Evolutionary conservation across 2,329 filamentous ascomycete species (phyloP), one percentile per base, ranked within the genome.

Genomic region (Fusarium incarnatum): DNA sequence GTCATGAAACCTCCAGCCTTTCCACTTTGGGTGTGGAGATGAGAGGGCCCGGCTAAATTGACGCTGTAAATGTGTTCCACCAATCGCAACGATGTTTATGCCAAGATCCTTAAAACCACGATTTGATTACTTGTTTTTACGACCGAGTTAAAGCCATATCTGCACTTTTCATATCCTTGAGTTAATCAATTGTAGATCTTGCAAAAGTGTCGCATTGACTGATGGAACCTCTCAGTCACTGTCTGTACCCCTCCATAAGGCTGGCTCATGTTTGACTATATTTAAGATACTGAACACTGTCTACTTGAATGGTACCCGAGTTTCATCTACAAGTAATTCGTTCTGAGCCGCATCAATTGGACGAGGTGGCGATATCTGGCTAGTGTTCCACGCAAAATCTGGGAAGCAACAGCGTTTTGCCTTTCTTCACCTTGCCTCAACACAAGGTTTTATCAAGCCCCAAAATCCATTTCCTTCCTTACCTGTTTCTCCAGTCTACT

Each of bases 1-100:
- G 56, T 18, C 34, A 37, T 62, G 59, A 62, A 62, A 62, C 56
- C 56, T 53, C 56, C 9, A 45, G 18, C 59, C 59, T 62, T 62
- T 22, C 59, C 59, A 15, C 3, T 30, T 62, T n/a, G 16, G 56
- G 32, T 13, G 42, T 59, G 23, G 56, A 61, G 28, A 28, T 53
- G 42, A 23, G 40, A 53, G 28, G 37, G n/a, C n/a, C 49, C 49
- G 49, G 49, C 20, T 53, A 53, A 53, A 53, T 53, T 27, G 22
- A 15, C 32, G 49, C 34, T 27, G 22, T 27, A 53, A 53, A 53
- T 12, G 23, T 45, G 45, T 62, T 62, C 59, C 56, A 62, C 59
- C 28, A 62, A 62, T 62, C 13, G 28, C 16, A 30, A 3, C 0
- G 0, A 45, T 2, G 28, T 8, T 6, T 23, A 3, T 12, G 25